phyloP scores from a whole-genome alignment of 2,329 filamentous ascomycete species.

The Ascosphaera apis region DNA sequence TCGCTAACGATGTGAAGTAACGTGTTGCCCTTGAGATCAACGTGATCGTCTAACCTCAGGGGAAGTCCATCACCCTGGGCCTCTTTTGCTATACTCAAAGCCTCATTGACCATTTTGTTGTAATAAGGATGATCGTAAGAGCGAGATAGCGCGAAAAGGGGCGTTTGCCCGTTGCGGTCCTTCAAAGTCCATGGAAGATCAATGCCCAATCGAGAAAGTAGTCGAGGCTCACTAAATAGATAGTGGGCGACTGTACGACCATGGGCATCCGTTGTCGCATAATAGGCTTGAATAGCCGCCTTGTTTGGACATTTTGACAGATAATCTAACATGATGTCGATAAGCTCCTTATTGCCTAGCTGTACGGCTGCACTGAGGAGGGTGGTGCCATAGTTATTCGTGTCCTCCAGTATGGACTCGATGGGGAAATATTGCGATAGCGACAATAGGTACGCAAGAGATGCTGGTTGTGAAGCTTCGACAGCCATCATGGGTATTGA shows the following conservation, averaged over 20 bases:
- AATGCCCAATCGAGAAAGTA: constrained; percentile 55
- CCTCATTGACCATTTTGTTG: constrained; percentile 63
- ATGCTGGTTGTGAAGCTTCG: constrained; percentile 44
- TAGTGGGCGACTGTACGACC: constrained; percentile 89
- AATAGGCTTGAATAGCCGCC: constrained; percentile 39
- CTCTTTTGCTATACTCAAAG: constrained; percentile 47
- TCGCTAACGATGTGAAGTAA: constrained; percentile 91
- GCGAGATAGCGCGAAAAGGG: constrained; percentile 77
- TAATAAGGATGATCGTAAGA: constrained; percentile 90
- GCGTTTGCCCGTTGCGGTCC: constrained; percentile 96
- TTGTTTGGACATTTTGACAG: constrained; percentile 35
- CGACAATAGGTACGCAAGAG: constrained; percentile 58
- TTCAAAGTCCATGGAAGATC: constrained; percentile 71
- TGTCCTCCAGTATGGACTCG: constrained; percentile 51
- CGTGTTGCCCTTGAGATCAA: constrained; percentile 83
- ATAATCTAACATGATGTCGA: constrained; percentile 52
- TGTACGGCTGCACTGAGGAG: constrained; percentile 80
- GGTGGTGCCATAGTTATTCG: constrained; percentile 75
- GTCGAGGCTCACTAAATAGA: constrained; percentile 65
- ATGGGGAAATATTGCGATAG: constrained; percentile 54
- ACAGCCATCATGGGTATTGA: constrained; percentile 76
- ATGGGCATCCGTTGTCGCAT: constrained; percentile 55
- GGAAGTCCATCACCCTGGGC: constrained; percentile 55
- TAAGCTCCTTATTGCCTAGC: constrained; percentile 49
- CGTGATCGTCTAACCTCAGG: constrained; percentile 79